Conservation (phyloP, 164 flowering plant genomes). For the Akebia trifoliata region DNA sequence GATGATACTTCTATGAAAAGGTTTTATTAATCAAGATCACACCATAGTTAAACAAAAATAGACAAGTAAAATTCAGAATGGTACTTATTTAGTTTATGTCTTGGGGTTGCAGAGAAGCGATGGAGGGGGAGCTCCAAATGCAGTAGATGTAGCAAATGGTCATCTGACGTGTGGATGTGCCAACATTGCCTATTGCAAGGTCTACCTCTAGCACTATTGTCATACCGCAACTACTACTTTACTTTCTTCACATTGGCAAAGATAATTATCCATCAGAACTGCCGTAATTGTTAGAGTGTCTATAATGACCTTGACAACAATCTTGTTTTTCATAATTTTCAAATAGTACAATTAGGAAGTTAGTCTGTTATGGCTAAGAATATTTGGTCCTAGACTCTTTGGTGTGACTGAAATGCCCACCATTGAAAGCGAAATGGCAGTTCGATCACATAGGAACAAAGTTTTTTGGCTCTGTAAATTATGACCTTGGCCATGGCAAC, state of each 20-base stretch:
- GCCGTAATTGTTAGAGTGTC: too few species aligned
- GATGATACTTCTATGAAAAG: background rate
- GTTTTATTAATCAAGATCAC: background rate
- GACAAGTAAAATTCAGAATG: background rate
- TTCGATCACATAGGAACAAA: too few species aligned
- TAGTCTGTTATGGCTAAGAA: background rate
- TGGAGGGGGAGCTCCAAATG: slow-evolving; percentile 78
- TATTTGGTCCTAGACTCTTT: too few species aligned
- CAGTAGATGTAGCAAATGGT: slow-evolving; percentile 75
- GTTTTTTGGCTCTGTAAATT: too few species aligned
- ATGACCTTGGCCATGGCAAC: too few species aligned
- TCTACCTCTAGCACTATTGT: slow-evolving; percentile 14
- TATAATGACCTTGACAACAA: too few species aligned
- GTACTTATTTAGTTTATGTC: background rate
- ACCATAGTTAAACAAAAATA: background rate
- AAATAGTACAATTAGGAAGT: background rate
- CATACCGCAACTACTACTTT: background rate
- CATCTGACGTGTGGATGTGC: slow-evolving; percentile 72
- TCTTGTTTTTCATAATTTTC: too few species aligned
- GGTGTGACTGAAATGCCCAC: too few species aligned
- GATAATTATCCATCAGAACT: too few species aligned
- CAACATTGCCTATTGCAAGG: slow-evolving; percentile 72
- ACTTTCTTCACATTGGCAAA: background rate
- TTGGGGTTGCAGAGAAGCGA: slow-evolving; percentile 71
- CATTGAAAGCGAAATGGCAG: too few species aligned